These are phyloP conservation scores for Drechmeria coniospora DNA, from an alignment of 2,329 filamentous ascomycete species.

Conservation along the genomic window DNA sequence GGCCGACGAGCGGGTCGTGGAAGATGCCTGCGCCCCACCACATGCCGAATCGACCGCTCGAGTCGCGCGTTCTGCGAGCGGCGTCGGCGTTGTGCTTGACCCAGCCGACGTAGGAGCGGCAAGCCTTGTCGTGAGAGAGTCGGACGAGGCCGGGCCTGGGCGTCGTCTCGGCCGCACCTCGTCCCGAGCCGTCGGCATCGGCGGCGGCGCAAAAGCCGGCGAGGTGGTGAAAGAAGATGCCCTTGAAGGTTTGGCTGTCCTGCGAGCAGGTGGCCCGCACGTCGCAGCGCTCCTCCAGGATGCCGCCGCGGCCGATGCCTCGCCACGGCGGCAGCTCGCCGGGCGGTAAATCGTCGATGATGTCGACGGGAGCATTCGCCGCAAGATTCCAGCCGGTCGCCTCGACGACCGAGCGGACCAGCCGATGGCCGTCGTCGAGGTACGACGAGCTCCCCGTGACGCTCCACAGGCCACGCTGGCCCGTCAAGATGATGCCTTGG, in stretches of 20 bases:
- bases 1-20: slow-evolving; percentile 15
- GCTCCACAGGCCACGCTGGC: slow-evolving; percentile 65
- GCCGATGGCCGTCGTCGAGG: slow-evolving; percentile 62
- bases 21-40: slow-evolving; percentile 63
- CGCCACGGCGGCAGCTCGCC: slow-evolving; percentile 42
- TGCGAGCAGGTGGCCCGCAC: slow-evolving; percentile 60
- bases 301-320: slow-evolving; percentile 62
- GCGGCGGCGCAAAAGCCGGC: slow-evolving; percentile 61
- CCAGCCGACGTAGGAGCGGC: slow-evolving; percentile 55
- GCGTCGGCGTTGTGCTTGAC: slow-evolving; percentile 63
- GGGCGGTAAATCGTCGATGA: slow-evolving; percentile 14
- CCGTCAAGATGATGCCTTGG: slow-evolving; percentile 78
- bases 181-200: slow-evolving; percentile 15
- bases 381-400: slow-evolving; percentile 60
- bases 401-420: slow-evolving; percentile 57
- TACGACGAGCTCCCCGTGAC: slow-evolving; percentile 58
- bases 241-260: slow-evolving; percentile 81
- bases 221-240: slow-evolving; percentile 86
- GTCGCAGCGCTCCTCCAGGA: slow-evolving; percentile 78
- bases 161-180: slow-evolving; percentile 3
- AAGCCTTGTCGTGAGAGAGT: slow-evolving; percentile 40
- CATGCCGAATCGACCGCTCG: slow-evolving; percentile 57
- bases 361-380: slow-evolving; percentile 25
- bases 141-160: slow-evolving; percentile 14
- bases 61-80: slow-evolving; percentile 54